Evolutionary conservation across 768 basidiomycete genomes (phyloP).

Genomic region (Trametes sanguinea): DNA sequence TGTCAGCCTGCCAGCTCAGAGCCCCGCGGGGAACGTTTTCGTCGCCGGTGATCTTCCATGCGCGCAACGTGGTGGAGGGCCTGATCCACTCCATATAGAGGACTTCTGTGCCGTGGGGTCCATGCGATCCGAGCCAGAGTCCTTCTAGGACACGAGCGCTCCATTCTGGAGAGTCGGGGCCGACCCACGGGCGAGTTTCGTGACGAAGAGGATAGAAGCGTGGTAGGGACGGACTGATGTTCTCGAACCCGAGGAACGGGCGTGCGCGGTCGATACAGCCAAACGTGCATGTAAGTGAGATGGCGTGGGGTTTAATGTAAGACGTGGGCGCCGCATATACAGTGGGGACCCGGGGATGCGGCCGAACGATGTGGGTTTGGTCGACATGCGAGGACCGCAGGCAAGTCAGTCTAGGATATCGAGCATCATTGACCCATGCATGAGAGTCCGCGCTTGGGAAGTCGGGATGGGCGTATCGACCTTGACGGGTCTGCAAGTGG

Average conservation of each 20-base stretch:
- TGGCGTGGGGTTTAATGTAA: conserved; percentile 1
- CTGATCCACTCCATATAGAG: conserved; percentile 16
- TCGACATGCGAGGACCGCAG: not conserved
- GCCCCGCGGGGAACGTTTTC: conserved; percentile 26
- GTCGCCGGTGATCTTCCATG: conserved; percentile 25
- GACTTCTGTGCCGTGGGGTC: conserved; percentile 24
- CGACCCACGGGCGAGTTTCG: not conserved
- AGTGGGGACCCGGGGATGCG: conserved; percentile 5
- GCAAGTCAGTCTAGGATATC: conserved; percentile 10
- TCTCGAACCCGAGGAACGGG: conserved; percentile 18
- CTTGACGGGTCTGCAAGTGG: conserved; percentile 20
- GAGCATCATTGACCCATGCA: conserved; percentile 11
- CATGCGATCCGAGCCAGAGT: conserved; percentile 24
- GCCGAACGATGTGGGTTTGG: not conserved
- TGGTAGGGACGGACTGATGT: conserved; percentile 6
- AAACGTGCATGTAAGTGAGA: conserved; percentile 6
- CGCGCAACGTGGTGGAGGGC: conserved; percentile 1
- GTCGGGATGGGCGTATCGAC: conserved; percentile 17
- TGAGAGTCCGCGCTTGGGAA: conserved; percentile 7
- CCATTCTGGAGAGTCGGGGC: conserved; percentile 6
- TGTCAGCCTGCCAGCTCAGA: conserved; percentile 15
- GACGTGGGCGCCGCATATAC: conserved; percentile 13
- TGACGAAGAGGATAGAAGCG: conserved; percentile 24
- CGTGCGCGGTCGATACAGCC: conserved; percentile 12
- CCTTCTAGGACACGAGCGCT: conserved; percentile 7